These are phyloP conservation scores for Kodamaea nitidulidarum DNA, from an alignment of 805 yeast genomes.

Conservation along the genomic window DNA sequence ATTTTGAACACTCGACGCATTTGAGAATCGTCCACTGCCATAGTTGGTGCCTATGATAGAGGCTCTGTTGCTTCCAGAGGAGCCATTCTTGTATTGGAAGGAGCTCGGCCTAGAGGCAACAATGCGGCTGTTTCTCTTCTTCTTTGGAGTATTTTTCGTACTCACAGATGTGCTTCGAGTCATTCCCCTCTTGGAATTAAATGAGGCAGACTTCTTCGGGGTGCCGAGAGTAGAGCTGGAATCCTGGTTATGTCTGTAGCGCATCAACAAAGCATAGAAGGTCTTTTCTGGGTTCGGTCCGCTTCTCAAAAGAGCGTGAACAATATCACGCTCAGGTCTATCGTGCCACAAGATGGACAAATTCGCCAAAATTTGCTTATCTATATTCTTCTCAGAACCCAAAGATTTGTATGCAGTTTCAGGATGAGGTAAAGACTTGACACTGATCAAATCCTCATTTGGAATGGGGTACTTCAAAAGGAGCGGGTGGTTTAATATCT, in stretches of 20 bases:
- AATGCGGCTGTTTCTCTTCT: constrained; percentile 27
- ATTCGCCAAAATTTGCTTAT: constrained; percentile 50
- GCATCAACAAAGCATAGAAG: constrained; percentile 41
- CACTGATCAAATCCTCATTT: constrained; percentile 42
- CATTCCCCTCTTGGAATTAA: constrained; percentile 15
- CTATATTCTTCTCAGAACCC: constrained; percentile 45
- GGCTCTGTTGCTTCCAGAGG: constrained; percentile 16
- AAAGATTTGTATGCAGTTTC: constrained; percentile 50
- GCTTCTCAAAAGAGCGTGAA: constrained; percentile 31
- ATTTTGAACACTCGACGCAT: constrained; percentile 31
- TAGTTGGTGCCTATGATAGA: constrained; percentile 9
- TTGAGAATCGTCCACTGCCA: constrained; percentile 18
- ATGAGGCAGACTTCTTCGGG: constrained; percentile 14
- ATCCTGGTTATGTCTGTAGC: constrained; percentile 40
- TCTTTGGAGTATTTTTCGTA: constrained; percentile 22
- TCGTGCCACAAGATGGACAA: constrained; percentile 58
- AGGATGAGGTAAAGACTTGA: constrained; percentile 50
- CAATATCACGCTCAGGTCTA: constrained; percentile 40
- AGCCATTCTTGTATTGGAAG: constrained; percentile 37
- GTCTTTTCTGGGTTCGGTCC: constrained; percentile 45
- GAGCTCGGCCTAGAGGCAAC: constrained; percentile 41
- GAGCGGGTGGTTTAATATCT: constrained; percentile 58
- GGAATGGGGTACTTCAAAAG: constrained; percentile 48
- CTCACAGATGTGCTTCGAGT: constrained; percentile 18
- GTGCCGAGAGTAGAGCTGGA: constrained; percentile 9